Base-by-base conservation (phyloP, 352 stramenopile species). In the Globisporangium spiculum region DNA sequence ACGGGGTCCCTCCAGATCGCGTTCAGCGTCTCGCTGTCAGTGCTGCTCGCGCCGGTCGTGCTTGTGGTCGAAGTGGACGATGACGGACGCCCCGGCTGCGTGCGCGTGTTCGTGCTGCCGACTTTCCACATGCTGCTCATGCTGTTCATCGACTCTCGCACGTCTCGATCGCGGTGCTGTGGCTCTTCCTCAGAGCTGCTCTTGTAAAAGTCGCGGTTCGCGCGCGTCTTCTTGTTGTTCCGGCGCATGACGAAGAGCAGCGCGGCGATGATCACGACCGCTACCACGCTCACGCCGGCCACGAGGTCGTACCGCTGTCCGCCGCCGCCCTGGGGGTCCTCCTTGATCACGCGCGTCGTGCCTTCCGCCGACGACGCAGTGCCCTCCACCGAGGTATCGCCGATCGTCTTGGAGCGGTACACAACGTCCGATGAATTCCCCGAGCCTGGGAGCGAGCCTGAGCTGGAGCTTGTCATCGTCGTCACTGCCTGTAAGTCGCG, bases 1-100 rank as follows among this genome's bases (percentile, higher is more conserved):
- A 70, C 70, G 0, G 77, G 77, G 46, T 90, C 75, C 0, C 77
- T 70, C 82, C 82, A 90, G 5, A 87, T 71, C 32, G 46, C 68
- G 59, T 36, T 68, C 57, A 60, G 75, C 36, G 53, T 62, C 50
- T 68, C 74, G 53, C 70, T 73, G 56, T 74, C 75, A 44, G 54
- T 74, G 36, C 70, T 74, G 48, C 46, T 58, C 18, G 60, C 75
- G 27, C 69, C 71, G 41, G 54, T 57, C 18, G 66, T 75, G 26
- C 10, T 60, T 34, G 44, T 58, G 61, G 63, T 67, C 72, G 44
- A 63, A 68, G 26, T 32, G 61, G 60, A 60, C 77, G 61, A 77
- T 63, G 50, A 60, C 69, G 60, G 71, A 66, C n/a, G 68, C 41
- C 41, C 16, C 60, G 72, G 69, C 6, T 34, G 63, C 18, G 73